These are phyloP conservation scores for Monascus purpureus DNA, from an alignment of 495 filamentous ascomycete genomes.

Conservation along the genomic window DNA sequence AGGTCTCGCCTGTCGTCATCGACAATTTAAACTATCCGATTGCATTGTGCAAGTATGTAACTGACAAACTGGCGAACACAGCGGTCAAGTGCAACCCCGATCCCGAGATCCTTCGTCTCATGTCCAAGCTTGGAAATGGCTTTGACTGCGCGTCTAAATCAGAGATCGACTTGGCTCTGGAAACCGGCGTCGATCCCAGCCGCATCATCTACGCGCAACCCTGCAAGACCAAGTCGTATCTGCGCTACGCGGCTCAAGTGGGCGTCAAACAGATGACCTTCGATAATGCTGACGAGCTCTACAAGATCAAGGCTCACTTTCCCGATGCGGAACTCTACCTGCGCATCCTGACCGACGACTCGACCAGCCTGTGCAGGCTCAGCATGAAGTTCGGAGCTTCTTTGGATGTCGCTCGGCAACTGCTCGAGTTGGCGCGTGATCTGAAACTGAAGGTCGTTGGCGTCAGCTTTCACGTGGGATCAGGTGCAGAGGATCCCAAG, in stretches of 20 bases:
- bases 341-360: slow-evolving; percentile 92
- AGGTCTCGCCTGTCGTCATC: slow-evolving; percentile 16
- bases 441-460: slow-evolving; percentile 93
- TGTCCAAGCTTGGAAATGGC: slow-evolving; percentile 77
- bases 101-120: slow-evolving; percentile 71
- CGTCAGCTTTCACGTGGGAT: slow-evolving; percentile 96
- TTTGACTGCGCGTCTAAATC: slow-evolving; percentile 98
- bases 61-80: no score
- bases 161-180: slow-evolving; percentile 85
- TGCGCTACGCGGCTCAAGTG: slow-evolving; percentile 69
- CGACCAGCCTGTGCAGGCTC: slow-evolving; percentile 79
- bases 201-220: slow-evolving; percentile 99
- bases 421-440: slow-evolving; percentile 69
- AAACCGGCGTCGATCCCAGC: slow-evolving; percentile 73
- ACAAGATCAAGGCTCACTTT: slow-evolving; percentile 87
- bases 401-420: slow-evolving; percentile 59
- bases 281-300: slow-evolving; percentile 93
- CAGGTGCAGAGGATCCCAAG: slow-evolving; percentile 77
- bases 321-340: slow-evolving; percentile 84
- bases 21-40: no score
- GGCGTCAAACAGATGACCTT: slow-evolving; percentile 98
- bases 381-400: slow-evolving; percentile 96
- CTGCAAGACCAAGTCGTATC: slow-evolving; percentile 97
- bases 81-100: slow-evolving; percentile 99
- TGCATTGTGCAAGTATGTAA: no score